Conservation (phyloP, 345 rosid species). For the Chamaenerion angustifolium region DNA sequence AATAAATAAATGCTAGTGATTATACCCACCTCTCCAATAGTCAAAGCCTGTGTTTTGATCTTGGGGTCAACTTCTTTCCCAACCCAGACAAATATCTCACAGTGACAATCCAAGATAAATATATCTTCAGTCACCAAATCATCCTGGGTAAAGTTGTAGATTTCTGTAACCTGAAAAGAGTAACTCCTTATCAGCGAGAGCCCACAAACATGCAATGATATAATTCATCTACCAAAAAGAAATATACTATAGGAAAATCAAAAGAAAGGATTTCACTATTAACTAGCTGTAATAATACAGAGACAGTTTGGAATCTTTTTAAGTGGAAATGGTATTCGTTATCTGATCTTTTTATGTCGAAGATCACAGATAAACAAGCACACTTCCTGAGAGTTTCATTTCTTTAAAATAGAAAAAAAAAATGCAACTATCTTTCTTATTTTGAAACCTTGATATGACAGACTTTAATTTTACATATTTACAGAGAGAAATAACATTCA, state of each 20-base stretch:
- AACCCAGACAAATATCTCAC: slow-evolving; percentile 83
- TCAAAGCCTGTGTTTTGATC: slow-evolving; percentile 49
- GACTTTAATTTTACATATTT: neutral
- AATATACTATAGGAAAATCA: too few relatives aligned
- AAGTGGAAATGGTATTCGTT: too few relatives aligned
- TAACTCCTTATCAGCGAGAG: neutral
- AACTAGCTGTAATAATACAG: too few relatives aligned
- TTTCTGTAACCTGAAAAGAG: slow-evolving; percentile 64
- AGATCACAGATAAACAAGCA: too few relatives aligned
- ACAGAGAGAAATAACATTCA: slow-evolving; percentile 13
- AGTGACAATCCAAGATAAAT: slow-evolving; percentile 80
- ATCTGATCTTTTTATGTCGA: too few relatives aligned
- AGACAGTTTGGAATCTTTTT: too few relatives aligned
- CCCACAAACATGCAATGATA: neutral
- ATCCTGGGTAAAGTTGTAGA: slow-evolving; percentile 80
- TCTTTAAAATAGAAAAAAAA: too few relatives aligned
- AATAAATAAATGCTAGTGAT: neutral
- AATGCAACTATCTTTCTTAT: too few relatives aligned
- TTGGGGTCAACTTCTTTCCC: slow-evolving; percentile 82
- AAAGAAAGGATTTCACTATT: too few relatives aligned
- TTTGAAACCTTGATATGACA: neutral
- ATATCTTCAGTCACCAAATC: slow-evolving; percentile 99
- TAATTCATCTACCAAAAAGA: too few relatives aligned
- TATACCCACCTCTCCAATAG: slow-evolving; percentile 68
- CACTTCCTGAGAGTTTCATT: too few relatives aligned